Percentiles rank a stretch among this genome's conserved stretches.
These are phyloP conservation scores for Ailanthus altissimus DNA, from an alignment of 345 rosid species.

Conservation along the genomic window DNA sequence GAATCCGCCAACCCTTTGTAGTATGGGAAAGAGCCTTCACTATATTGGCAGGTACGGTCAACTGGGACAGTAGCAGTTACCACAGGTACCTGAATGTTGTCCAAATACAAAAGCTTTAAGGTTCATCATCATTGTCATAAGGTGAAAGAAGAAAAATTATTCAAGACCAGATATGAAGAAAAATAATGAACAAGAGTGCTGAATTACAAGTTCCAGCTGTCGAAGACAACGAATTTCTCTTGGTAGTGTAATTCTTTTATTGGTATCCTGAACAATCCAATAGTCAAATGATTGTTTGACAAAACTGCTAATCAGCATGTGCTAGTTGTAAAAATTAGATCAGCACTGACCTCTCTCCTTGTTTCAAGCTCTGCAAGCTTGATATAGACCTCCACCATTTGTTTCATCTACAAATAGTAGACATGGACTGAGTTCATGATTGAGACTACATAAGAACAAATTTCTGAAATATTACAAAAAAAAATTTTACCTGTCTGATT, in stretches of 20 bases:
- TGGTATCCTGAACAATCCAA: slow-evolving; percentile 57
- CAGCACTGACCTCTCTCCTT: slow-evolving; percentile 72
- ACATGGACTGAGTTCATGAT: neutral
- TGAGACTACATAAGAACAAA: neutral
- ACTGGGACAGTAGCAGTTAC: slow-evolving; percentile 82
- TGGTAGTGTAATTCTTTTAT: slow-evolving; percentile 65
- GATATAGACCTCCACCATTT: slow-evolving; percentile 93
- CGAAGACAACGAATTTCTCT: slow-evolving; percentile 87
- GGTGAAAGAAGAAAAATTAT: slow-evolving; percentile 16
- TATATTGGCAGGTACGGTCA: slow-evolving; percentile 74
- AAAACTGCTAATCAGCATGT: slow-evolving; percentile 10
- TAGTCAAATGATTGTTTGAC: slow-evolving; percentile 18
- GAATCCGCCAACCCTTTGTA: slow-evolving; percentile 85
- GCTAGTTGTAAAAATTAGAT: neutral
- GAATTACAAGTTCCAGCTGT: slow-evolving; percentile 79
- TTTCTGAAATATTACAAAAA: neutral
- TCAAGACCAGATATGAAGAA: neutral
- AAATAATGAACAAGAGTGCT: slow-evolving; percentile 10
- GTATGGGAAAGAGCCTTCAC: slow-evolving; percentile 80
- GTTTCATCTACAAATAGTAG: slow-evolving; percentile 68
- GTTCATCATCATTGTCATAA: slow-evolving; percentile 12
- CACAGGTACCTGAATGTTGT: slow-evolving; percentile 77
- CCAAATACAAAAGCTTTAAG: slow-evolving; percentile 22
- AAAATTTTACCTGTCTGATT: slow-evolving; percentile 62
- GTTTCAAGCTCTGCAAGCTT: slow-evolving; percentile 97